A percentile compares a stretch with the other conserved stretches of the same genome.
Evolutionary conservation across 805 yeast genomes (phyloP).

Genomic region (Hanseniaspora pseudoguilliermondii): DNA sequence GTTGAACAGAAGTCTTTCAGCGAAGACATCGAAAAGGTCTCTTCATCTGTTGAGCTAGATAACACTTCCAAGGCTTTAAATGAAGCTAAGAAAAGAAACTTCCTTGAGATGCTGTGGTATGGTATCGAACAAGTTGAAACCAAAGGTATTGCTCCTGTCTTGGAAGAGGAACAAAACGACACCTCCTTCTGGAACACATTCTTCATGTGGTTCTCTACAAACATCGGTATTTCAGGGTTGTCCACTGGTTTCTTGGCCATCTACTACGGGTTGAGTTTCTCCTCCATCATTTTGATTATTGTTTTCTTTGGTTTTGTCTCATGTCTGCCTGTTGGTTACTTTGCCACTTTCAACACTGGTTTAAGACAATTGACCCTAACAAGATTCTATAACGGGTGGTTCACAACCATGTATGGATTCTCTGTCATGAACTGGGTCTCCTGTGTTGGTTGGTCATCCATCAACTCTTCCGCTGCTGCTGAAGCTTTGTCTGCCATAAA

Average conservation of each 20-base stretch:
- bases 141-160: slow-evolving; percentile 32
- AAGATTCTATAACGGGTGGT: slow-evolving; percentile 63
- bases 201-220: slow-evolving; percentile 88
- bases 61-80: neutral
- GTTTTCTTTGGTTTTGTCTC: slow-evolving; percentile 69
- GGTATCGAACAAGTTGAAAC: slow-evolving; percentile 14
- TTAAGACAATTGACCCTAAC: slow-evolving; percentile 79
- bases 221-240: slow-evolving; percentile 77
- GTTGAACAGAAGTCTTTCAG: neutral
- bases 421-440: slow-evolving; percentile 68
- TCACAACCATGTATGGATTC: slow-evolving; percentile 54
- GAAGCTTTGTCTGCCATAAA: slow-evolving; percentile 70
- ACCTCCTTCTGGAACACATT: slow-evolving; percentile 28
- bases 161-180: slow-evolving; percentile 45
- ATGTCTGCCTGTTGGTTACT: slow-evolving; percentile 65
- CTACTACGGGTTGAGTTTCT: slow-evolving; percentile 56
- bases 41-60: neutral
- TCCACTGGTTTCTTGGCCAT: slow-evolving; percentile 61
- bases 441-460: slow-evolving; percentile 93
- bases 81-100: neutral
- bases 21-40: slow-evolving; percentile 9
- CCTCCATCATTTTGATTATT: slow-evolving; percentile 54
- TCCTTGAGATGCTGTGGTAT: slow-evolving; percentile 9
- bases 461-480: slow-evolving; percentile 80
- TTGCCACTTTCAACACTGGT: slow-evolving; percentile 78